phyloP scores from a whole-genome alignment of 2,329 filamentous ascomycete species.

The Nemania sp. region DNA sequence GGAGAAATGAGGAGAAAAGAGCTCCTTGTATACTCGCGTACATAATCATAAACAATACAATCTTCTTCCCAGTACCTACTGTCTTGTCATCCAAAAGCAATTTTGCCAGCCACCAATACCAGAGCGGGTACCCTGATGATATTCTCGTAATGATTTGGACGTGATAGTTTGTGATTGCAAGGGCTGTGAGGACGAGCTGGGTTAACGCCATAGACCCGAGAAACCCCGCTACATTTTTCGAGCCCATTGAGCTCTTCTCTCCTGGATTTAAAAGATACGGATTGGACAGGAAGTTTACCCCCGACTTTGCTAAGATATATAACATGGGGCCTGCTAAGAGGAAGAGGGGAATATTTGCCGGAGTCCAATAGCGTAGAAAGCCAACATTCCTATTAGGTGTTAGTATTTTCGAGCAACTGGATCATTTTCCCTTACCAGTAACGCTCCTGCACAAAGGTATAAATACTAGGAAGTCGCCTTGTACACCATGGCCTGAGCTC shows the following conservation, averaged over 20 bases:
- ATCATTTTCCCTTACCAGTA: slow-evolving; percentile 78
- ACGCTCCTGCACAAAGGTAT: slow-evolving; percentile 85
- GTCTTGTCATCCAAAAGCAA: slow-evolving; percentile 54
- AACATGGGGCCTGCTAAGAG: slow-evolving; percentile 84
- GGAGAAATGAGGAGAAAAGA: slow-evolving; percentile 90
- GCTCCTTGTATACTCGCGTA: slow-evolving; percentile 87
- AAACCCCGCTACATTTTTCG: slow-evolving; percentile 46
- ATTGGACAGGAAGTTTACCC: slow-evolving; percentile 54
- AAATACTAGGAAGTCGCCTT: slow-evolving; percentile 83
- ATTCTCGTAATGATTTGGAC: slow-evolving; percentile 94
- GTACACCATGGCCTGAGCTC: slow-evolving; percentile 78
- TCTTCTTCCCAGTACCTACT: slow-evolving; percentile 48
- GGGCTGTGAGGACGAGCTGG: slow-evolving; percentile 76
- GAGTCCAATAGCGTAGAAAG: slow-evolving; percentile 89
- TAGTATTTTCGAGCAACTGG: slow-evolving; percentile 39
- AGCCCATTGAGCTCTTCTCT: background rate
- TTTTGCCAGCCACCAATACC: slow-evolving; percentile 84
- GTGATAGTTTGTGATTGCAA: slow-evolving; percentile 85
- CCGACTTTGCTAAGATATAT: slow-evolving; percentile 73
- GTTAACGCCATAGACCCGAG: slow-evolving; percentile 73
- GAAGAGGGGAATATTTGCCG: slow-evolving; percentile 88
- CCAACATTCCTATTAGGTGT: slow-evolving; percentile 78
- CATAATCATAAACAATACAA: slow-evolving; percentile 78
- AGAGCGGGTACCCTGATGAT: slow-evolving; percentile 87
- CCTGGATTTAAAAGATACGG: slow-evolving; percentile 16